phyloP scores from a whole-genome alignment of 306 rosid genomes.

The Sechiopsis laciniata region DNA sequence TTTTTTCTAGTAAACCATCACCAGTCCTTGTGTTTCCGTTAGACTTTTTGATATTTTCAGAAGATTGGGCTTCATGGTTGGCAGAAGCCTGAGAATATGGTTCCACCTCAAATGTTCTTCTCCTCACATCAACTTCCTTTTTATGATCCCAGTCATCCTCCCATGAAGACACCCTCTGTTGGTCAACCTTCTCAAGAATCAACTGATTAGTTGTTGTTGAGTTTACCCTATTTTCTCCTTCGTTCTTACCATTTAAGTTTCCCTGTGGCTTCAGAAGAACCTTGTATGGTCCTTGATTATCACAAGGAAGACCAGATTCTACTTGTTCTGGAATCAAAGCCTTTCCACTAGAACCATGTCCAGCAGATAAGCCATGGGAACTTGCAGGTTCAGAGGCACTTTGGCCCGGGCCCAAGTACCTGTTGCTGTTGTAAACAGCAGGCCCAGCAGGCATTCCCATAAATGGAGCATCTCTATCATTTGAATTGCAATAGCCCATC shows the following conservation, averaged over 20 bases:
- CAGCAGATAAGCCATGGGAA: constrained; percentile 56
- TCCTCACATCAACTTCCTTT: constrained; percentile 47
- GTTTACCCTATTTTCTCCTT: constrained; percentile 49
- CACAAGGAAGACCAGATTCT: constrained; percentile 55
- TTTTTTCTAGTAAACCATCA: constrained; percentile 41
- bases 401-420: constrained; percentile 58
- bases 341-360: constrained; percentile 46
- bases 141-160: constrained; percentile 52
- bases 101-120: constrained; percentile 36
- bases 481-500: constrained; percentile 62
- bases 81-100: constrained; percentile 40
- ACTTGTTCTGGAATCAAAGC: constrained; percentile 41
- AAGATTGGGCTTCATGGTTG: constrained; percentile 35
- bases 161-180: constrained; percentile 34
- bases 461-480: constrained; percentile 66
- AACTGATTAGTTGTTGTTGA: constrained; percentile 28
- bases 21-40: constrained; percentile 39
- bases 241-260: constrained; percentile 54
- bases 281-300: constrained; percentile 64
- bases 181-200: constrained; percentile 37
- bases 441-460: constrained; percentile 47
- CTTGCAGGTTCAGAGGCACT: constrained; percentile 48
- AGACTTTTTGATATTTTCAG: constrained; percentile 38
- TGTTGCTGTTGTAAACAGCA: constrained; percentile 38
- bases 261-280: constrained; percentile 65